Percentiles rank a stretch among this genome's conserved stretches.
phyloP scores from a whole-genome alignment of 352 stramenopile genomes.

The Phytopythium helicoides region DNA sequence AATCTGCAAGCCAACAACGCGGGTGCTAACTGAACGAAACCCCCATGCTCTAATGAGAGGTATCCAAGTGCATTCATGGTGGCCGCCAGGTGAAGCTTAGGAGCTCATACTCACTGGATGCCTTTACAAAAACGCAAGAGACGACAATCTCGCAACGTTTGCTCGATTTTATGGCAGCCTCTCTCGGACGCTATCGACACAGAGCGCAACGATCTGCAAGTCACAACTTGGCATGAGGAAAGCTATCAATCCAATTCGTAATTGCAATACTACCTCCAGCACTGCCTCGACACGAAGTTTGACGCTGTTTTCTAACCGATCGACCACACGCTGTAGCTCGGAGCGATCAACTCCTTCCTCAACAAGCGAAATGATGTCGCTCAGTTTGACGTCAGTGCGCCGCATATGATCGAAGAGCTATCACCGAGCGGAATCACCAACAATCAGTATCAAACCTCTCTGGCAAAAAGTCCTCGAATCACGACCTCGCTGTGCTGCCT shows the following conservation, averaged over 20 bases:
- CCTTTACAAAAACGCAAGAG: too few species aligned
- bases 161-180: not conserved
- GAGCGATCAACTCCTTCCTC: slow-evolving; percentile 30
- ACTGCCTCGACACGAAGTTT: slow-evolving; percentile 51
- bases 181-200: slow-evolving; percentile 22
- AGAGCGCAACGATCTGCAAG: slow-evolving; percentile 34
- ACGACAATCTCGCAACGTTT: too few species aligned
- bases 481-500: slow-evolving; percentile 19
- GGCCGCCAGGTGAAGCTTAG: too few species aligned
- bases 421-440: too few species aligned
- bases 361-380: slow-evolving; percentile 29
- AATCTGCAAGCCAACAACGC: too few species aligned
- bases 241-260: not conserved
- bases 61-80: too few species aligned
- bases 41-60: too few species aligned
- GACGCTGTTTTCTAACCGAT: slow-evolving; percentile 38
- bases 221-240: slow-evolving; percentile 4
- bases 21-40: too few species aligned
- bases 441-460: not conserved
- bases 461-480: not conserved
- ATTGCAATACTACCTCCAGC: slow-evolving; percentile 33
- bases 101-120: too few species aligned
- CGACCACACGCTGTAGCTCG: slow-evolving; percentile 37
- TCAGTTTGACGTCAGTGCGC: slow-evolving; percentile 33
- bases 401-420: slow-evolving; percentile 30